A percentile compares a stretch with the other conserved stretches of the same genome.
phyloP scores from a whole-genome alignment of 805 yeast species.

The Yamadazyma phyllophila region DNA sequence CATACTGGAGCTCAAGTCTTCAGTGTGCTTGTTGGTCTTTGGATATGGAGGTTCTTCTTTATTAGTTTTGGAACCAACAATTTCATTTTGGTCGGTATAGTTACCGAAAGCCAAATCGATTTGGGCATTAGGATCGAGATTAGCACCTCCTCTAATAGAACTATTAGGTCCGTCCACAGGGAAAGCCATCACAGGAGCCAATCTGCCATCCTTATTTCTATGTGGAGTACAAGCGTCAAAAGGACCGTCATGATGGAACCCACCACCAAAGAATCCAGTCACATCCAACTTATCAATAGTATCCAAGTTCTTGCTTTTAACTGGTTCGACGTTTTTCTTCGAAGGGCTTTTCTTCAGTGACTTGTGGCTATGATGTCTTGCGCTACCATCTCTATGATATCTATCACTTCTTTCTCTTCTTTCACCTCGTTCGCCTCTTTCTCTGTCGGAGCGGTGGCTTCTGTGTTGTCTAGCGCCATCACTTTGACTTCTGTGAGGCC shows the following conservation, averaged over 20 bases:
- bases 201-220: constrained; percentile 70
- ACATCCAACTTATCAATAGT: constrained; percentile 95
- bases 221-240: constrained; percentile 98
- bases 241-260: constrained; percentile 98
- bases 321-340: constrained; percentile 40
- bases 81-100: constrained; percentile 46
- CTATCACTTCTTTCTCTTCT: constrained; percentile 18
- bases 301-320: constrained; percentile 74
- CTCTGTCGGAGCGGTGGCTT: constrained; percentile 12
- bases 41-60: constrained; percentile 15
- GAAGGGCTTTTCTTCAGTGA: constrained; percentile 29
- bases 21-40: constrained; percentile 19
- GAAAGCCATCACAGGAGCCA: constrained; percentile 93
- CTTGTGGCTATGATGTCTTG: constrained; percentile 10
- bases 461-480: constrained; percentile 13
- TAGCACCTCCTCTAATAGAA: constrained; percentile 68
- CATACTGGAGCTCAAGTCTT: constrained; percentile 20
- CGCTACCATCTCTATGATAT: constrained; percentile 8
- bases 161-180: constrained; percentile 95
- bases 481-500: constrained; percentile 17
- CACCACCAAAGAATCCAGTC: constrained; percentile 88
- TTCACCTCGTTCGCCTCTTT: constrained; percentile 16
- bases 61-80: constrained; percentile 27
- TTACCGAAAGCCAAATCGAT: constrained; percentile 78
- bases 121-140: constrained; percentile 47